Base-by-base conservation (phyloP, 306 rosid species). In the Quercus wislizeni region DNA sequence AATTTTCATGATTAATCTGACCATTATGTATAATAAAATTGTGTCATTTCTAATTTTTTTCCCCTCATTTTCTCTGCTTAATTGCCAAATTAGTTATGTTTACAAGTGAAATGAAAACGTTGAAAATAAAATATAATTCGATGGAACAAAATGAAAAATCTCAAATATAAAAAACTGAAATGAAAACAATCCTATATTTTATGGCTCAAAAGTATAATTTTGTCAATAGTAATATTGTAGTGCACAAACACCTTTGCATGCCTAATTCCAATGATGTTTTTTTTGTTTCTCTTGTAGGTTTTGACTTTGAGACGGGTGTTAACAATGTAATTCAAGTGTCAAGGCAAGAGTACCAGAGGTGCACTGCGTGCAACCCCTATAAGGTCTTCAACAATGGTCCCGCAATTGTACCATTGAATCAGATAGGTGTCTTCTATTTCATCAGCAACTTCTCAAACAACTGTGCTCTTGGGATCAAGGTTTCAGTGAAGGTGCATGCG, bases 311-410 rank as follows among this genome's bases (percentile, higher is more conserved):
- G 70, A 56, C 76, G 15, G 77, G 82, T 23, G 67, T 69, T 80
- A 81, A 76, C 70, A 78, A 87, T 19, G 82, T 87, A 77, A 27
- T 87, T 12, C 85, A 87, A 84, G 90, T 87, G 25, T 49, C 84
- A 5, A 78, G 58, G 80, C 82, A 74, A 73, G 90, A 87, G 17
- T 87, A 81, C 64, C 85, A 84, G 71, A 70, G 78, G 18, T 87
- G 90, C 86, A 81, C 83, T 10, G 75, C 79, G 57, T 81, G 74
- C 75, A 83, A 67, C 78, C 84, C 90, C 25, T 13, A 78, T 0
- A 75, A 33, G 49, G 57, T 73, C 13, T 74, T 77, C 70, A 28
- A 57, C 33, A 74, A n/a, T 23, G 83, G 90, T 49, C 87, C 88
- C 1, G 81, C 83, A 5, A 79, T 59, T 28, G 25, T 84, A 28